phyloP scores from a whole-genome alignment of 148 eudicot species.

The Selenicereus undatus region DNA sequence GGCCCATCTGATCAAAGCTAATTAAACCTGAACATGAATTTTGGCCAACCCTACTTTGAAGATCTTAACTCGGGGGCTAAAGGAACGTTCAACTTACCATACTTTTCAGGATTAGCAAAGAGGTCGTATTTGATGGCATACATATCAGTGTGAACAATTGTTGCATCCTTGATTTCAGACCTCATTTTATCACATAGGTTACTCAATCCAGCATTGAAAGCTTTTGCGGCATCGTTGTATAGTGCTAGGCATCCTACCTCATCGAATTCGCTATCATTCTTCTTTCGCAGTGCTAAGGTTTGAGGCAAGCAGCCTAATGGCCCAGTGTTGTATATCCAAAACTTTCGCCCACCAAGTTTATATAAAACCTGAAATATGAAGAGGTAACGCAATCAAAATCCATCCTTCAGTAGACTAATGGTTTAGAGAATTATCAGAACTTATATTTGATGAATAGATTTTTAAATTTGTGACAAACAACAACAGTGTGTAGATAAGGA shows the following conservation, averaged over 20 bases:
- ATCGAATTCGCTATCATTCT: constrained; percentile 29
- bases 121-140: constrained; percentile 49
- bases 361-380: constrained; percentile 27
- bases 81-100: constrained; percentile 31
- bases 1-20: not conserved
- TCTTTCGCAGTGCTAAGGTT: constrained; percentile 31
- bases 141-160: constrained; percentile 39
- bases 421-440: not conserved
- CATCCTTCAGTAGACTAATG: not conserved
- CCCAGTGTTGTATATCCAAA: constrained; percentile 39
- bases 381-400: not conserved
- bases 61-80: not conserved
- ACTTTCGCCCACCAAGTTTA: constrained; percentile 32
- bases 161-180: constrained; percentile 27
- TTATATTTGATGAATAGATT: too few relatives aligned
- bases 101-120: constrained; percentile 35
- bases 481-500: not conserved
- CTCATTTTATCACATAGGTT: constrained; percentile 30
- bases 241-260: constrained; percentile 38
- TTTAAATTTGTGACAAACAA: too few relatives aligned
- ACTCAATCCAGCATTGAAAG: constrained; percentile 31
- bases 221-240: constrained; percentile 37
- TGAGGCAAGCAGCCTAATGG: constrained; percentile 48
- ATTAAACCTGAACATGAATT: not conserved
- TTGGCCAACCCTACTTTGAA: not conserved